Percentiles rank a stretch among this genome's conserved stretches.
Evolutionary conservation across 495 filamentous ascomycete species (phyloP).

Genomic region (Penicillium macrosclerotiorum): DNA sequence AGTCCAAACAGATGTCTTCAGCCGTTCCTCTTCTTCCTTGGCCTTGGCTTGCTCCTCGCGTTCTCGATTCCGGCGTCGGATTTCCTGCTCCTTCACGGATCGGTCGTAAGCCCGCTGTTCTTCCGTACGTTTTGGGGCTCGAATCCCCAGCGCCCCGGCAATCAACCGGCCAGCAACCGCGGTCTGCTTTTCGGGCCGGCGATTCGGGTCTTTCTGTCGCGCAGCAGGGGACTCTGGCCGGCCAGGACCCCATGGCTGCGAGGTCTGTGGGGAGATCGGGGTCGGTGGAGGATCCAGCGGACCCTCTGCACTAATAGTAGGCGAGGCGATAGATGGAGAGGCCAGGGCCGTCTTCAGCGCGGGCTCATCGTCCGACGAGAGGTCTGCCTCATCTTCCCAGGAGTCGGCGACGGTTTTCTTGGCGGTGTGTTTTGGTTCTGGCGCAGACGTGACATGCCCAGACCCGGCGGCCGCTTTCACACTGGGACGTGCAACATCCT

Average conservation of each 20-base stretch:
- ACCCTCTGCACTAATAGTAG: conserved; percentile 37
- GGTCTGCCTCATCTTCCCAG: conserved; percentile 75
- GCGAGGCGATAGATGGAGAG: conserved; percentile 23
- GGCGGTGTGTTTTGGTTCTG: conserved; percentile 41
- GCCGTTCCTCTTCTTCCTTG: conserved; percentile 66
- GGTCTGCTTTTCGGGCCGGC: conserved; percentile 85
- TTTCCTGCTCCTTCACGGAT: conserved; percentile 81
- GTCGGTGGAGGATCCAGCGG: conserved; percentile 58
- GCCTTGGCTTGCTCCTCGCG: conserved; percentile 61
- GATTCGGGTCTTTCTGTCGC: conserved; percentile 19
- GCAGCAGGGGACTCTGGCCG: conserved; percentile 18
- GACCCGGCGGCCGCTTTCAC: conserved; percentile 10
- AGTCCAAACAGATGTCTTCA: conserved; percentile 78
- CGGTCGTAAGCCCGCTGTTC: conserved; percentile 87
- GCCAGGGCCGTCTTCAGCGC: conserved; percentile 12
- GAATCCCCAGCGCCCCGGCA: conserved; percentile 80
- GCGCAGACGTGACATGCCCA: conserved; percentile 5
- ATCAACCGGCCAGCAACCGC: conserved; percentile 89
- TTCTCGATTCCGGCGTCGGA: conserved; percentile 70
- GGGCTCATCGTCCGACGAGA: conserved; percentile 37
- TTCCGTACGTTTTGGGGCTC: conserved; percentile 76
- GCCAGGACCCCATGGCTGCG: conserved; percentile 23
- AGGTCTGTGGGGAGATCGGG: conserved; percentile 53
- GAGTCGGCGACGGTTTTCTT: conserved; percentile 63
- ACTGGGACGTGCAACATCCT: conserved; percentile 32